Conservation (phyloP, 495 filamentous ascomycete species). For the Podospora tetraspora region DNA sequence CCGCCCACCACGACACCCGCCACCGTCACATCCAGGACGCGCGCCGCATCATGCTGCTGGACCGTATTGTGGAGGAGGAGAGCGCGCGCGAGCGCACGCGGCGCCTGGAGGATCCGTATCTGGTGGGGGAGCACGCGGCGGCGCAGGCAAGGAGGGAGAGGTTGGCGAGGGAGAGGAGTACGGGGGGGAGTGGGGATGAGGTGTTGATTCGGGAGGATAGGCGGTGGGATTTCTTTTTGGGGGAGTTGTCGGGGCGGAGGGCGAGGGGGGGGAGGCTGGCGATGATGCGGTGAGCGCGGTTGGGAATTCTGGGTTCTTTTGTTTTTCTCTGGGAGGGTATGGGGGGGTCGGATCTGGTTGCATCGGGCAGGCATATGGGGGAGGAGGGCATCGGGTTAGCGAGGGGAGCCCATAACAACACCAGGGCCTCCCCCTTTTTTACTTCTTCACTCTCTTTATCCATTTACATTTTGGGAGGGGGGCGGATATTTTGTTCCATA, state of each 20-base stretch:
- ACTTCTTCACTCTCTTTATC: not conserved
- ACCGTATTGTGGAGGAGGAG: constrained; percentile 34
- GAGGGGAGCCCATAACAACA: not conserved
- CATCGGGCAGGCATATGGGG: not conserved
- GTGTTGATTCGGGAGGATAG: constrained; percentile 42
- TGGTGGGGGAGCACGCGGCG: constrained; percentile 50
- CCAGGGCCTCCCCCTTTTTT: not conserved
- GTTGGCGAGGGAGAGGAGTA: constrained; percentile 35
- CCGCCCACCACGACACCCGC: constrained; percentile 14
- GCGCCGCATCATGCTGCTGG: constrained; percentile 20
- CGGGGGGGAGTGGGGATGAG: constrained; percentile 30
- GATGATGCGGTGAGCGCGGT: not conserved
- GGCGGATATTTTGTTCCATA: not conserved
- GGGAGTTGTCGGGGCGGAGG: constrained; percentile 24
- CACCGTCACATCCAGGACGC: constrained; percentile 9
- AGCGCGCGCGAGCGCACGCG: constrained; percentile 28
- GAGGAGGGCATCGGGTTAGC: not conserved
- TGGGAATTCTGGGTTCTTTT: not conserved
- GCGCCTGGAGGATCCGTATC: constrained; percentile 49
- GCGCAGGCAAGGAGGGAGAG: constrained; percentile 39
- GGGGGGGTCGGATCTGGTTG: not conserved
- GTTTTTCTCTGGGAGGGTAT: not conserved
- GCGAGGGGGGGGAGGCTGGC: not conserved
- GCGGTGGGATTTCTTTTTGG: constrained; percentile 47
- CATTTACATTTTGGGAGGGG: not conserved